Evolutionary conservation across 2,329 filamentous ascomycete genomes (phyloP).

Genomic region (Ambrosiella xylebori): DNA sequence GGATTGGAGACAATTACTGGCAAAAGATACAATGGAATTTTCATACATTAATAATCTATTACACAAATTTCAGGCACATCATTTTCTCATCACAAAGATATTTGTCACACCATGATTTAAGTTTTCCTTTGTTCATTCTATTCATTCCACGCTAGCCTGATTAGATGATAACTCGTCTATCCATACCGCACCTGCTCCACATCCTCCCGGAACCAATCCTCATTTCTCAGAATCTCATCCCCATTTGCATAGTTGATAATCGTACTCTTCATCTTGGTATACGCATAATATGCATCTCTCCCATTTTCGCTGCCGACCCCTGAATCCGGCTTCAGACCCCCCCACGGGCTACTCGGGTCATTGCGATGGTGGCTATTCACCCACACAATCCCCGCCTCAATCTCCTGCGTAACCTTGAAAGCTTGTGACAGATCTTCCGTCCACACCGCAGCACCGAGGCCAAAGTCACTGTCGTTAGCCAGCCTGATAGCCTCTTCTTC

Average conservation of each 20-base stretch:
- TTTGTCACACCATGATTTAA: no score
- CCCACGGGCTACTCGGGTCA: slow-evolving; percentile 55
- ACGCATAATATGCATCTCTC: slow-evolving; percentile 41
- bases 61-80: neutral
- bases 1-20: no score
- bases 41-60: no score
- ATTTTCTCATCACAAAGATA: neutral
- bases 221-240: slow-evolving; percentile 32
- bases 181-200: slow-evolving; percentile 27
- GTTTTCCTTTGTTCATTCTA: neutral
- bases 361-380: slow-evolving; percentile 52
- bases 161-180: neutral
- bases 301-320: slow-evolving; percentile 61
- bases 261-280: slow-evolving; percentile 46
- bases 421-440: slow-evolving; percentile 33
- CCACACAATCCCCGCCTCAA: slow-evolving; percentile 44
- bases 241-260: slow-evolving; percentile 49
- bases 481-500: slow-evolving; percentile 20
- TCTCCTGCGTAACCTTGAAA: slow-evolving; percentile 29
- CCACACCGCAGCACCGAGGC: slow-evolving; percentile 39
- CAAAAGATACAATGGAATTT: no score
- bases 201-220: slow-evolving; percentile 53
- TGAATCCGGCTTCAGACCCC: slow-evolving; percentile 41
- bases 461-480: slow-evolving; percentile 32
- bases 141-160: neutral